Base-by-base conservation (phyloP, 768 basidiomycete species). In the Dendrothele bispora region DNA sequence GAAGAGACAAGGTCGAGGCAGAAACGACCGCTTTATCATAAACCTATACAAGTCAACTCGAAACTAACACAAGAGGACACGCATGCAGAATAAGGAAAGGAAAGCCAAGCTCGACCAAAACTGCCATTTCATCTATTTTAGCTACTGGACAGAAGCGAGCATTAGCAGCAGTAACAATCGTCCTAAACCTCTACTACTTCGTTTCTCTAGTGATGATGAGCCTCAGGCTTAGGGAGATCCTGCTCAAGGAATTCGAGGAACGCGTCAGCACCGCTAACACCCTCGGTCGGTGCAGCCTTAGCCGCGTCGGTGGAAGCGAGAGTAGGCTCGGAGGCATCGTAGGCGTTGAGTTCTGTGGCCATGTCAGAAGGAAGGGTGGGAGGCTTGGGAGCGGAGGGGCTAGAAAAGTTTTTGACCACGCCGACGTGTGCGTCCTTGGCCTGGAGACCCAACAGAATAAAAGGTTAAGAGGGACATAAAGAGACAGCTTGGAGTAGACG, bases 341-440 rank as follows among this genome's bases (percentile, higher is more conserved):
- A 99, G 28, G 86, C 84, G 2, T 84, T 63, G 49, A 98, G 84
- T 58, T 95, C 92, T 17, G 85, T 67, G n/a, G 95, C 91, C 55
- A 98, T 83, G 69, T 94, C 86, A 40, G 75, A 64, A 42, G 94
- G 91, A 39, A 97, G 74, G 12, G 77, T 64, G 10, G 95, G 95
- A 2, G 83, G 67, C 49, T 82, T 75, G 43, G 95, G 97, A 21
- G 81, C 61, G 14, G 84, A 66, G 1, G 95, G 95, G 21, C 83
- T 66, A 26, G 82, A 64, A 79, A 87, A 95, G 43, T 79, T 62
- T 72, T 95, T 97, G 51, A 98, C 94, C 48, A 67, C 73, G 47
- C 90, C 91, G 58, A 92, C 83, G 65, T 93, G 91, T 44, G 93
- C 93, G 65, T 97, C 90, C 68, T 90, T 84, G 53, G 87, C 82